A percentile compares a stretch with the other conserved stretches of the same genome.
These are phyloP conservation scores for Neodidymelliopsis sp. DNA, from an alignment of 2,329 filamentous ascomycete genomes.

Conservation along the genomic window DNA sequence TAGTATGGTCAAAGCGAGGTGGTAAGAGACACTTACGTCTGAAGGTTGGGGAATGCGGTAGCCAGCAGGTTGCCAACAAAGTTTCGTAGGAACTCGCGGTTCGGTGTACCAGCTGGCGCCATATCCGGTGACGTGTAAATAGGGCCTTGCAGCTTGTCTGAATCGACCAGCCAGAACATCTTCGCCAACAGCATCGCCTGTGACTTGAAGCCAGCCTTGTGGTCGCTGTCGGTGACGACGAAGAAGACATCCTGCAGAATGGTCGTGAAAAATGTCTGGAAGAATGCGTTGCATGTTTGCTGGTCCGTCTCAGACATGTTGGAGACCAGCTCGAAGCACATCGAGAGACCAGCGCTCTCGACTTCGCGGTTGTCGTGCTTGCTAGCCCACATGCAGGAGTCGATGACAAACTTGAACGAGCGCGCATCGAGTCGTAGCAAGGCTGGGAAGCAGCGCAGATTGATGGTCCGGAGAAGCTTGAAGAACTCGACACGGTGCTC, in stretches of 20 bases:
- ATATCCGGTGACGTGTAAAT: constrained; percentile 83
- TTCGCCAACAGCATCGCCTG: constrained; percentile 92
- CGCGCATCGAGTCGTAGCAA: constrained; percentile 92
- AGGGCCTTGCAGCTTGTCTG: constrained; percentile 88
- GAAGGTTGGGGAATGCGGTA: constrained; percentile 92
- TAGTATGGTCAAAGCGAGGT: constrained; percentile 35
- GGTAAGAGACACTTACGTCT: constrained; percentile 68
- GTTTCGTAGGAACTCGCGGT: constrained; percentile 87
- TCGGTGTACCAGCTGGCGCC: constrained; percentile 81
- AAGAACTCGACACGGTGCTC: constrained; percentile 99
- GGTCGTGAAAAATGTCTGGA: constrained; percentile 95
- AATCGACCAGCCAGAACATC: constrained; percentile 94
- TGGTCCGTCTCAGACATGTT: constrained; percentile 95
- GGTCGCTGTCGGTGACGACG: constrained; percentile 94
- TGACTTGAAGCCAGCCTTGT: constrained; percentile 99
- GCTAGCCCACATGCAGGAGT: constrained; percentile 99
- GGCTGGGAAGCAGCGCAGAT: constrained; percentile 94
- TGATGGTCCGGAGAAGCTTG: constrained; percentile 94
- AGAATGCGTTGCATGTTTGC: constrained; percentile 90
- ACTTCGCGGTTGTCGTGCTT: constrained; percentile 99
- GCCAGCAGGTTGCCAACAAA: constrained; percentile 86
- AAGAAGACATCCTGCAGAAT: constrained; percentile 99
- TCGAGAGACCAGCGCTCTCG: constrained; percentile 93
- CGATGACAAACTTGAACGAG: constrained; percentile 99
- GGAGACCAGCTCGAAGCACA: constrained; percentile 96